phyloP scores from a whole-genome alignment of 306 rosid genomes.

The Malus sylvestris region DNA sequence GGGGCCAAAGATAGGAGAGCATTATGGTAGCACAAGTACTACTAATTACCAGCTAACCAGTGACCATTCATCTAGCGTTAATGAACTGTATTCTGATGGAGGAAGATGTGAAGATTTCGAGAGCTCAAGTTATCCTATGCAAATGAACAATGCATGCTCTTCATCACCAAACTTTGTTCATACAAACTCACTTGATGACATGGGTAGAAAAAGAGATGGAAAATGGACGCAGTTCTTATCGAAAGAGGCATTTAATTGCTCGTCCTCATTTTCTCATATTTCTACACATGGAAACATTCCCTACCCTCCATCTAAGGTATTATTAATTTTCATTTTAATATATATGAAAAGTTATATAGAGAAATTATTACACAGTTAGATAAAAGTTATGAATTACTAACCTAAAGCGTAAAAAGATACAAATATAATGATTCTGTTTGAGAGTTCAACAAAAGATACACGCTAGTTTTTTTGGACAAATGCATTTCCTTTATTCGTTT shows the following conservation, averaged over 20 bases:
- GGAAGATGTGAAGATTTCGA: constrained; percentile 68
- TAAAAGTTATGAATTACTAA: not conserved
- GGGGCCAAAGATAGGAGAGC: constrained; percentile 54
- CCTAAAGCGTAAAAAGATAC: not conserved
- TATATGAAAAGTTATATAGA: not conserved
- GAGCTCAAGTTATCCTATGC: constrained; percentile 46
- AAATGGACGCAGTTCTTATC: constrained; percentile 48
- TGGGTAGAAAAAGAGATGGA: constrained; percentile 31
- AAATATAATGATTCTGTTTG: not conserved
- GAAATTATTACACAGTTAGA: not conserved
- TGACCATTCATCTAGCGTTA: constrained; percentile 56
- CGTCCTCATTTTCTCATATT: constrained; percentile 24
- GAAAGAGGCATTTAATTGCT: constrained; percentile 32
- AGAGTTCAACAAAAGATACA: not conserved
- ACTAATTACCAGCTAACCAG: constrained; percentile 37
- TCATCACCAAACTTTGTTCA: constrained; percentile 20
- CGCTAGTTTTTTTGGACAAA: not conserved
- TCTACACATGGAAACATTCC: constrained; percentile 41
- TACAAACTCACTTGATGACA: constrained; percentile 20
- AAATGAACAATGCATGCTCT: constrained; percentile 19
- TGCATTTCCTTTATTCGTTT: not conserved
- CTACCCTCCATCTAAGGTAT: constrained; percentile 78
- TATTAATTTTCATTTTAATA: not conserved
- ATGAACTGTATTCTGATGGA: constrained; percentile 60
- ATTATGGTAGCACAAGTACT: constrained; percentile 32